A percentile compares a stretch with the other conserved stretches of the same genome.
Evolutionary conservation across 768 basidiomycete species (phyloP).

Genomic region (Candolleomyces eurysporus): DNA sequence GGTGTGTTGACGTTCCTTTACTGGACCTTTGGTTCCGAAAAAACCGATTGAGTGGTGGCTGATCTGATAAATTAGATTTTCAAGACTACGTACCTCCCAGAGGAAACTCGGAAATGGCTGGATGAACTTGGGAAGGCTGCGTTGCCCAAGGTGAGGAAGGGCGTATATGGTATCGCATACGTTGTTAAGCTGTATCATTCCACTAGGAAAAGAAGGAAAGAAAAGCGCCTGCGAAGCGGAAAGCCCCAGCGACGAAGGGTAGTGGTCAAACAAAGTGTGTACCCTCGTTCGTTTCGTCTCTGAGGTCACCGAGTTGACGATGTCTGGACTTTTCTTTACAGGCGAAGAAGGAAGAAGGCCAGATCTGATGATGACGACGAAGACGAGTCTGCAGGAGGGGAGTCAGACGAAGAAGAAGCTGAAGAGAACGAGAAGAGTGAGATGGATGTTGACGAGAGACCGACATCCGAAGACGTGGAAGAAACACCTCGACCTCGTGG

Average conservation of each 20-base stretch:
- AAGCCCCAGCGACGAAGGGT: slow-evolving; percentile 40
- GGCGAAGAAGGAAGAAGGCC: slow-evolving; percentile 34
- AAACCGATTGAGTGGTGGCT: neutral
- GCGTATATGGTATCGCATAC: slow-evolving; percentile 17
- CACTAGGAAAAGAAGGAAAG: slow-evolving; percentile 50
- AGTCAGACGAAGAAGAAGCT: slow-evolving; percentile 19
- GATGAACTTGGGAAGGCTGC: slow-evolving; percentile 40
- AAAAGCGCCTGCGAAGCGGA: slow-evolving; percentile 54
- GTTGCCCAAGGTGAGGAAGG: slow-evolving; percentile 29
- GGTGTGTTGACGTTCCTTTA: slow-evolving; percentile 35
- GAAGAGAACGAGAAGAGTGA: slow-evolving; percentile 39
- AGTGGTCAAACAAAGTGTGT: slow-evolving; percentile 53
- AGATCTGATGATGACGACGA: slow-evolving; percentile 41
- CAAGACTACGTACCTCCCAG: slow-evolving; percentile 66
- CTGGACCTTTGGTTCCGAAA: no score
- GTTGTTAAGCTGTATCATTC: slow-evolving; percentile 3
- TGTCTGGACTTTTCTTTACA: slow-evolving; percentile 12
- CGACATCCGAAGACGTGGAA: slow-evolving; percentile 13
- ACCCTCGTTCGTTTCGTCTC: neutral
- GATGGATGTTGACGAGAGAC: slow-evolving; percentile 25
- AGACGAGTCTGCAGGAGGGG: slow-evolving; percentile 29
- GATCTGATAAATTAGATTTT: slow-evolving; percentile 45
- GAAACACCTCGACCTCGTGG: slow-evolving; percentile 27
- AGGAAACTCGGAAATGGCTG: slow-evolving; percentile 57
- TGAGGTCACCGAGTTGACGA: no score